A percentile compares a stretch with the other conserved stretches of the same genome.
Conservation (phyloP, 2,329 filamentous ascomycete genomes). For the Aureobasidium uvarum region DNA sequence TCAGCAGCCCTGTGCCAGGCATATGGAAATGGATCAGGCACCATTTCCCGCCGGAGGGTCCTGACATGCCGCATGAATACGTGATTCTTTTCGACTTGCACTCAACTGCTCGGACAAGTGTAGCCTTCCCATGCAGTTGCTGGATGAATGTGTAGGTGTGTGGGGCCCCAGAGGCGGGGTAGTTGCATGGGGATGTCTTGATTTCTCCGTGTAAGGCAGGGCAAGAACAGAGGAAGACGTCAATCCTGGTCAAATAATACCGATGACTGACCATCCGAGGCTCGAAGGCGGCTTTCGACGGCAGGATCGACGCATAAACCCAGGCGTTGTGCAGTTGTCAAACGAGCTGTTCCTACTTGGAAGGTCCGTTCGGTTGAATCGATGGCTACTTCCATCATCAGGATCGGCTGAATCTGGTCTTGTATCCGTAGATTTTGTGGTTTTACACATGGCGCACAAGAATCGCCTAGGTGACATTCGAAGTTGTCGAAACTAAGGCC, state of each 20-base stretch:
- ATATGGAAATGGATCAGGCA: not conserved
- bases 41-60: not conserved
- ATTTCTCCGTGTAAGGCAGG: slow-evolving; percentile 4
- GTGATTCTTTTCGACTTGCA: not conserved
- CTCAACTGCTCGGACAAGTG: not conserved
- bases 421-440: not conserved
- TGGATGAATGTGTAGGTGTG: not conserved
- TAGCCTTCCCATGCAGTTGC: not conserved
- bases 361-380: slow-evolving; percentile 1
- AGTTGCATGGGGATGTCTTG: not conserved
- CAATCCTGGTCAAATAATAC: not conserved
- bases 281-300: too few species aligned
- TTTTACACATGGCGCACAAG: too few species aligned
- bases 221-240: not conserved
- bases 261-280: too few species aligned
- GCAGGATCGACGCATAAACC: not conserved
- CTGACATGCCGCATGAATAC: not conserved
- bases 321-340: not conserved
- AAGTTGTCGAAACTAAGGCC: too few species aligned
- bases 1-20: not conserved
- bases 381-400: not conserved
- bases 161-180: slow-evolving; percentile 19
- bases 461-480: too few species aligned
- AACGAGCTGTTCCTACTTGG: not conserved
- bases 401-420: slow-evolving; percentile 1